Percentiles rank a stretch among this genome's conserved stretches.
These are phyloP conservation scores for Echria macrotheca DNA, from an alignment of 495 filamentous ascomycete genomes.

Conservation along the genomic window DNA sequence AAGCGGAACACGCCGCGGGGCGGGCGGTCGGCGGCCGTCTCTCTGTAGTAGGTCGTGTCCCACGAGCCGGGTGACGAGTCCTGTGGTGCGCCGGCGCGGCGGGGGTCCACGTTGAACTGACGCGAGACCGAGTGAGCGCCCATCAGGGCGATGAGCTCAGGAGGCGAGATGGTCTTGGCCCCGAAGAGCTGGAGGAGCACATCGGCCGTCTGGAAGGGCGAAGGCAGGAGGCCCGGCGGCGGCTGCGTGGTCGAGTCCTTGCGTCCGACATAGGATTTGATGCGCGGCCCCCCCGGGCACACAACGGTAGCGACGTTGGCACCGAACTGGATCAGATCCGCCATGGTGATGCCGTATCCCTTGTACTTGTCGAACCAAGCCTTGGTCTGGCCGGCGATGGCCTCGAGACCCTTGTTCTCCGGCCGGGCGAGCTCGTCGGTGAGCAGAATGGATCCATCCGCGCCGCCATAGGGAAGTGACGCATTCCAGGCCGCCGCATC, in stretches of 20 bases:
- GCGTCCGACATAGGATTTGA: conserved; percentile 1
- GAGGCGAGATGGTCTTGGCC: not conserved
- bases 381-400: not conserved
- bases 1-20: not conserved
- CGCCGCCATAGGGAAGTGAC: not conserved
- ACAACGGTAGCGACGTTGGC: conserved; percentile 5
- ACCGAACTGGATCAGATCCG: conserved; percentile 4
- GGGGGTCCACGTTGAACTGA: not conserved
- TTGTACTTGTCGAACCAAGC: conserved; percentile 6
- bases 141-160: conserved; percentile 5
- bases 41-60: conserved; percentile 1
- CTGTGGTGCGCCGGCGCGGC: not conserved
- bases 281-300: conserved; percentile 3
- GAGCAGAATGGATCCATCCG: conserved; percentile 8
- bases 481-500: conserved; percentile 3
- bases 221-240: not conserved
- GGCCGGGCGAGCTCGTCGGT: conserved; percentile 1
- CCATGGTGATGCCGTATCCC: not conserved
- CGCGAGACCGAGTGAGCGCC: conserved; percentile 4
- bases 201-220: not conserved
- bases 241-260: not conserved
- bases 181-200: not conserved
- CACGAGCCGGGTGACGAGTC: not conserved
- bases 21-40: not conserved
- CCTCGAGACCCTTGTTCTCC: conserved; percentile 4